phyloP scores from a whole-genome alignment of 140 eudicot genomes.

The Senecio squalidus region DNA sequence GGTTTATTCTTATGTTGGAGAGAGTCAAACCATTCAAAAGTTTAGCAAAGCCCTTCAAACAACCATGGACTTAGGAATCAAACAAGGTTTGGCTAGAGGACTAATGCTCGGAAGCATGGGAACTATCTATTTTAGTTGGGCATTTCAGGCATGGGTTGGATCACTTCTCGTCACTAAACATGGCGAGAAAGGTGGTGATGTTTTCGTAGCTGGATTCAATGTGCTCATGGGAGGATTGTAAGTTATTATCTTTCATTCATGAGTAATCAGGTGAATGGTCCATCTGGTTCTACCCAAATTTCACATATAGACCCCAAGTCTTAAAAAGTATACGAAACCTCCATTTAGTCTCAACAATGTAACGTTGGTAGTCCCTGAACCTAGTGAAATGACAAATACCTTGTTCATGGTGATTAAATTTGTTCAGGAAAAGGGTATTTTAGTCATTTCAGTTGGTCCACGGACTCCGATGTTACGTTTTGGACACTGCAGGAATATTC shows the following conservation, averaged over 20 bases:
- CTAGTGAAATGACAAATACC: too few species aligned
- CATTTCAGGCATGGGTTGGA: conserved; percentile 57
- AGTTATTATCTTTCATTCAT: not conserved
- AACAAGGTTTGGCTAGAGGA: conserved; percentile 56
- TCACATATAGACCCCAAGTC: too few species aligned
- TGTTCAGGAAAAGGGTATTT: too few species aligned
- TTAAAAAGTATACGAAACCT: too few species aligned
- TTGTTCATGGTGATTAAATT: too few species aligned
- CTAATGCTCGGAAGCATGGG: conserved; percentile 68
- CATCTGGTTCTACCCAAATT: too few species aligned
- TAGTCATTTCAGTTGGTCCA: too few species aligned
- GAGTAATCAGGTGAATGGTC: too few species aligned
- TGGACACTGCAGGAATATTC: too few species aligned
- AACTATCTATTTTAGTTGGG: conserved; percentile 54
- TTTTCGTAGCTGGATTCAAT: conserved; percentile 36
- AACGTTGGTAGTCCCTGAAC: too few species aligned
- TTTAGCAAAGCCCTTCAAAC: conserved; percentile 49
- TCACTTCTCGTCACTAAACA: conserved; percentile 46
- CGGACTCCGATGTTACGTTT: too few species aligned
- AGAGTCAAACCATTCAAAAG: conserved; percentile 39
- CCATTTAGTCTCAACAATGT: too few species aligned
- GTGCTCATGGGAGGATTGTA: conserved; percentile 45
- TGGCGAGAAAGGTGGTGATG: conserved; percentile 53
- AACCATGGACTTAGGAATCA: conserved; percentile 42
- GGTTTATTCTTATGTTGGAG: conserved; percentile 57